Evolutionary conservation across 495 filamentous ascomycete species (phyloP).

Genomic region (Penicillium alfredii): DNA sequence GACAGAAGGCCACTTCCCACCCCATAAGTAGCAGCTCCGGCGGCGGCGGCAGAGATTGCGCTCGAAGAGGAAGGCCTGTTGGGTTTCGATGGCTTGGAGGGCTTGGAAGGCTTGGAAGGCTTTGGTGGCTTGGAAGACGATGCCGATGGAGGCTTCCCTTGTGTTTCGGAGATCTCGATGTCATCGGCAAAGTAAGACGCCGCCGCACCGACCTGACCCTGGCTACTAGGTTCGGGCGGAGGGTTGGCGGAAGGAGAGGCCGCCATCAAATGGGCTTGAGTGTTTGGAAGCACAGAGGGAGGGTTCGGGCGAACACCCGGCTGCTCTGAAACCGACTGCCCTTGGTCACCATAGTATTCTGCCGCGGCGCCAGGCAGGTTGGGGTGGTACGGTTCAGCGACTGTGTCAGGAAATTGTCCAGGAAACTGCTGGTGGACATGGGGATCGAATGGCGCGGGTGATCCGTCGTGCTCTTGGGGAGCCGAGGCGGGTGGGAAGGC

Average conservation of each 20-base stretch:
- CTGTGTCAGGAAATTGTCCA: slow-evolving; percentile 46
- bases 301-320: slow-evolving; percentile 51
- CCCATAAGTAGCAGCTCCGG: slow-evolving; percentile 24
- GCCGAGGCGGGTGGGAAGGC: slow-evolving; percentile 15
- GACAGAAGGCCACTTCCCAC: slow-evolving; percentile 18
- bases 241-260: slow-evolving; percentile 43
- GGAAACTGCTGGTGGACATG: slow-evolving; percentile 56
- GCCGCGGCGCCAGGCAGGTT: slow-evolving; percentile 54
- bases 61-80: slow-evolving; percentile 24
- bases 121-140: slow-evolving; percentile 23
- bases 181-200: slow-evolving; percentile 40
- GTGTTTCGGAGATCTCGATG: slow-evolving; percentile 10
- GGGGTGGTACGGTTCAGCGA: slow-evolving; percentile 44
- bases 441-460: slow-evolving; percentile 35
- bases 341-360: slow-evolving; percentile 62
- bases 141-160: slow-evolving; percentile 11
- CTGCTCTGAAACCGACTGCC: slow-evolving; percentile 55
- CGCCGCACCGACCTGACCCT: slow-evolving; percentile 46
- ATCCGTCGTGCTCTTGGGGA: slow-evolving; percentile 8
- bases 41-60: slow-evolving; percentile 18
- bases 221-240: slow-evolving; percentile 47
- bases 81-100: slow-evolving; percentile 22
- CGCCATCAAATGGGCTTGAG: slow-evolving; percentile 44
- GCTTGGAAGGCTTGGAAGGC: slow-evolving; percentile 16
- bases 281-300: slow-evolving; percentile 49